Conservation (phyloP, 192 early-diverging fungal species). For the Podila epigama region DNA sequence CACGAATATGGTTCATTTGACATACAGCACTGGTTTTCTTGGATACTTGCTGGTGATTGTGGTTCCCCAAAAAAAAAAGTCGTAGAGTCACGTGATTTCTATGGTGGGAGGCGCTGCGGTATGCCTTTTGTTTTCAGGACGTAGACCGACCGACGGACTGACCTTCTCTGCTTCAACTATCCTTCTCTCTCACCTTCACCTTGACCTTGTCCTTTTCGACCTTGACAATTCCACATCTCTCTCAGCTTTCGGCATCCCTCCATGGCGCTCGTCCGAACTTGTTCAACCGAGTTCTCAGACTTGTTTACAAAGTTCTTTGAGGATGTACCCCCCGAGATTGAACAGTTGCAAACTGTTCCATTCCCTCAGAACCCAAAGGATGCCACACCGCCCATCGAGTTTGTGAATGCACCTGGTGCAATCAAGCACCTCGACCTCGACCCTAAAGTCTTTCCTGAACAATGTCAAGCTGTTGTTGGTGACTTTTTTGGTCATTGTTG, state of each 20-base stretch:
- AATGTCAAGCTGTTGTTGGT: background rate
- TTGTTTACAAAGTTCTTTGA: slow-evolving; percentile 19
- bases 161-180: too few species aligned
- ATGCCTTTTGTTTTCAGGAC: too few species aligned
- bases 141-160: too few species aligned
- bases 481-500: slow-evolving; percentile 23
- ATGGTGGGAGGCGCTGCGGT: too few species aligned
- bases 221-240: background rate
- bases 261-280: slow-evolving; percentile 19
- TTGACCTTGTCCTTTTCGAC: background rate
- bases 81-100: too few species aligned
- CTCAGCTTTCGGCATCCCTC: background rate
- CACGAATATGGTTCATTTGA: too few species aligned
- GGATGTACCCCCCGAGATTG: slow-evolving; percentile 7
- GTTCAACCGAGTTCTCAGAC: slow-evolving; percentile 13
- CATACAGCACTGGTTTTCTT: too few species aligned
- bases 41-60: too few species aligned
- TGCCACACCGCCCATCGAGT: background rate
- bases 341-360: background rate
- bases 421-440: slow-evolving; percentile 16
- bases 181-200: background rate
- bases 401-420: background rate
- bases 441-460: background rate
- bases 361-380: background rate
- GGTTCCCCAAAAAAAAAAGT: too few species aligned